phyloP scores from a whole-genome alignment of 2,329 filamentous ascomycete species.

The Alternaria gansuensis region DNA sequence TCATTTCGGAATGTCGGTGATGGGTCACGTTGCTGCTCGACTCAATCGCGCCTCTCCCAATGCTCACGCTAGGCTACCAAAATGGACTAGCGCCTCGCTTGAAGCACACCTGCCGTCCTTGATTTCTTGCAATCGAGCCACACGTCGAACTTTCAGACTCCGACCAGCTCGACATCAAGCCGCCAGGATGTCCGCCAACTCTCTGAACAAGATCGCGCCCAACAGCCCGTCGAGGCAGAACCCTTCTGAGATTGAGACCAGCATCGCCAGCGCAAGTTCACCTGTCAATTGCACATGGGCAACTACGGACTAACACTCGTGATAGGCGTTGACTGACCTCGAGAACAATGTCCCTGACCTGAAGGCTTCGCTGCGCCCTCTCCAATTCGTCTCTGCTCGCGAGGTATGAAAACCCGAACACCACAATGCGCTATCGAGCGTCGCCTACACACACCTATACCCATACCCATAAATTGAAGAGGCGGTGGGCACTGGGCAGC shows the following conservation, averaged over 20 bases:
- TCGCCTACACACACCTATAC: conserved; percentile 38
- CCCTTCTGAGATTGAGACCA: conserved; percentile 97
- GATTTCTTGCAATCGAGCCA: conserved; percentile 1
- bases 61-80: conserved; percentile 1
- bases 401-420: conserved; percentile 78
- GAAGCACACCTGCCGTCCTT: conserved; percentile 10
- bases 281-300: conserved; percentile 13
- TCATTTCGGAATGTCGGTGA: background rate
- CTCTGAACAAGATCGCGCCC: conserved; percentile 96
- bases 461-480: conserved; percentile 54
- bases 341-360: conserved; percentile 99
- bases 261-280: conserved; percentile 83
- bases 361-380: conserved; percentile 92
- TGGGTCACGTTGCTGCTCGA: background rate
- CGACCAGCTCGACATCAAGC: conserved; percentile 43
- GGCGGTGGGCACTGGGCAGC: conserved; percentile 66
- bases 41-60: background rate
- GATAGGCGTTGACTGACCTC: conserved; percentile 84
- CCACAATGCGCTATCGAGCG: conserved; percentile 40
- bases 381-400: conserved; percentile 98
- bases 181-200: conserved; percentile 66
- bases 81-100: conserved; percentile 19
- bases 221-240: conserved; percentile 96
- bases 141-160: conserved; percentile 33
- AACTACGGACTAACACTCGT: conserved; percentile 30